Percentiles rank a stretch among this genome's conserved stretches.
phyloP scores from a whole-genome alignment of 768 basidiomycete genomes.

The Calocera cornea region DNA sequence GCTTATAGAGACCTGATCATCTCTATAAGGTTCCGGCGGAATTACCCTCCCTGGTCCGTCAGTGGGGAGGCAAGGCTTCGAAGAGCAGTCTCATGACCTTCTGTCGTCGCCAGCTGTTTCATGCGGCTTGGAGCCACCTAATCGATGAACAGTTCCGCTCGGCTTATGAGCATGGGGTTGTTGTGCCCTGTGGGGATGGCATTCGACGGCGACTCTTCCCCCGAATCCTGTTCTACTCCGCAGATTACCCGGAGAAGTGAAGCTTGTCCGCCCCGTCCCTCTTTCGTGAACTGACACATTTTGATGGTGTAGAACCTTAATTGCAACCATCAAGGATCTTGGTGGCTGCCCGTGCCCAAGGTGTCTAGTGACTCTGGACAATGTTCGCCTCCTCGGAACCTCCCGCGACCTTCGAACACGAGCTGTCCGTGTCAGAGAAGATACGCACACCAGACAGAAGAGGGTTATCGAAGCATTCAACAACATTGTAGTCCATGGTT shows the following conservation, averaged over 20 bases:
- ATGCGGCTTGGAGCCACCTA: conserved; percentile 20
- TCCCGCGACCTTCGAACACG: conserved; percentile 7
- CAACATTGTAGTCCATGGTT: too few species aligned
- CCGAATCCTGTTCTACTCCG: conserved; percentile 25
- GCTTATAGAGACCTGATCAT: too few species aligned
- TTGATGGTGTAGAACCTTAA: conserved; percentile 21
- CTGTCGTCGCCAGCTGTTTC: conserved; percentile 24
- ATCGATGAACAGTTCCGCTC: conserved; percentile 17
- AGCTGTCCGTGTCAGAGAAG: background rate
- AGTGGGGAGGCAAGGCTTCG: conserved; percentile 8
- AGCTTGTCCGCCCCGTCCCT: conserved; percentile 16
- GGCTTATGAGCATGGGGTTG: conserved; percentile 21
- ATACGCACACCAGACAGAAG: too few species aligned
- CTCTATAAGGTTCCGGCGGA: too few species aligned
- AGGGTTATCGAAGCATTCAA: too few species aligned
- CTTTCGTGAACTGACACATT: background rate
- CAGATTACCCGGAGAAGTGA: conserved; percentile 30
- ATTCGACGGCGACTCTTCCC: conserved; percentile 19
- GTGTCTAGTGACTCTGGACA: conserved; percentile 23
- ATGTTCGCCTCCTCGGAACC: conserved; percentile 24
- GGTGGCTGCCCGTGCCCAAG: conserved; percentile 31
- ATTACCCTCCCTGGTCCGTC: too few species aligned
- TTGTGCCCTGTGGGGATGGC: conserved; percentile 21
- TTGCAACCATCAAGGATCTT: conserved; percentile 28
- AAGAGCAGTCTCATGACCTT: conserved; percentile 19